These are phyloP conservation scores for Candida tetrigidarum DNA, from an alignment of 1,139 yeast genomes.

Conservation along the genomic window DNA sequence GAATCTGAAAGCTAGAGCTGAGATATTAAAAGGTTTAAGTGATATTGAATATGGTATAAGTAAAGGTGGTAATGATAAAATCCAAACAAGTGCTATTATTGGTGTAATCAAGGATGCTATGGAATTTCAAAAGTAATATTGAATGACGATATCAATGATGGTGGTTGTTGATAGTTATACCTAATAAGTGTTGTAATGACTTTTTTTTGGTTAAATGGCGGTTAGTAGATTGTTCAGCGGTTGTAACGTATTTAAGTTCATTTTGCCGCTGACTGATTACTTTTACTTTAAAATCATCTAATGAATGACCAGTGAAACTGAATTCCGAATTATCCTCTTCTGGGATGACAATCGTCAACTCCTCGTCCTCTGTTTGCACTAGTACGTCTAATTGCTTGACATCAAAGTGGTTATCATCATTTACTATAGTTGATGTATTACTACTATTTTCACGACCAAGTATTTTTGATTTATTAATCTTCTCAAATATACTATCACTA, in stretches of 20 bases:
- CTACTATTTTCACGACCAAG: not conserved
- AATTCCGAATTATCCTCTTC: not conserved
- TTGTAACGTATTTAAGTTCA: not conserved
- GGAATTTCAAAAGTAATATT: slow-evolving; percentile 33
- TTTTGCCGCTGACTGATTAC: not conserved
- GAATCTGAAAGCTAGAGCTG: slow-evolving; percentile 61
- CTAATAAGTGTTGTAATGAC: not conserved
- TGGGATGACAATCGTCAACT: not conserved
- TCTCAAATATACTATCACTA: not conserved
- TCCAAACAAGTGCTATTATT: slow-evolving; percentile 89
- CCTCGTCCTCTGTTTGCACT: not conserved
- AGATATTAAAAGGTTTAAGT: slow-evolving; percentile 68
- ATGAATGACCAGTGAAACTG: slow-evolving; percentile 6
- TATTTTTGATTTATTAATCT: not conserved
- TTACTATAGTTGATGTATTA: not conserved
- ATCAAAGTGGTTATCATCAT: not conserved
- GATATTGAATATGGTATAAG: slow-evolving; percentile 92
- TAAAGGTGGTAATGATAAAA: slow-evolving; percentile 89
- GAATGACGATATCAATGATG: not conserved
- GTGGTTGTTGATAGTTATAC: not conserved
- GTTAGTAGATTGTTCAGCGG: too few relatives aligned
- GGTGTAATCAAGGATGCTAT: slow-evolving; percentile 78
- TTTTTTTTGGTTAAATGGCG: too few relatives aligned
- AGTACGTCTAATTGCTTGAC: too few relatives aligned
- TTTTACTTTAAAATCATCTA: slow-evolving; percentile 2